Conservation (phyloP, 768 basidiomycete genomes). For the Collybiopsis luxurians region DNA sequence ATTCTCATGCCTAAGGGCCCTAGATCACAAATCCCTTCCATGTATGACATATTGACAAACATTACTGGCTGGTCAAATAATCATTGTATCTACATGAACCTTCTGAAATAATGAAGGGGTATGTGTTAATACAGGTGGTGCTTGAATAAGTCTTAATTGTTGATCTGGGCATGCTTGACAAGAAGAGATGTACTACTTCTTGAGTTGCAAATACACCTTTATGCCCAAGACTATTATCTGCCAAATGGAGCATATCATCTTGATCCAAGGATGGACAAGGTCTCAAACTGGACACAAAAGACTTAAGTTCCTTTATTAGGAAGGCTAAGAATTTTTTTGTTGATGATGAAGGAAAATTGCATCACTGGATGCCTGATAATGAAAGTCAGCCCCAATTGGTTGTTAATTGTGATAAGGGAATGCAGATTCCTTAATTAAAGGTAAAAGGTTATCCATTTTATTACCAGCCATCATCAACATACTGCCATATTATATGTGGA, state of each 20-base stretch:
- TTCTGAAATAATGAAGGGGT: constrained; percentile 22
- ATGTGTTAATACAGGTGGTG: constrained; percentile 13
- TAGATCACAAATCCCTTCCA: no score
- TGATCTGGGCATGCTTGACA: constrained; percentile 23
- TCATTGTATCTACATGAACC: constrained; percentile 21
- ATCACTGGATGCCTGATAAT: no score
- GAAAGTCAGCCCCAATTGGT: no score
- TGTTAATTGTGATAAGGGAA: no score
- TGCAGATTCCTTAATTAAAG: no score
- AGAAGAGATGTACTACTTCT: constrained; percentile 17
- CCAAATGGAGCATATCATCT: constrained; percentile 18
- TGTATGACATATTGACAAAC: no score
- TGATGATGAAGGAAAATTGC: no score
- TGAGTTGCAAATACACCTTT: constrained; percentile 19
- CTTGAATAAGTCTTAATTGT: constrained; percentile 14
- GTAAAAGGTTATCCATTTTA: no score
- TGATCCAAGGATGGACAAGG: no score
- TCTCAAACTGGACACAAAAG: no score
- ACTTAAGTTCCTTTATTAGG: constrained; percentile 17
- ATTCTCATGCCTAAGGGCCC: no score
- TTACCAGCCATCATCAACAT: constrained; percentile 38
- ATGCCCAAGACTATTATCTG: constrained; percentile 22
- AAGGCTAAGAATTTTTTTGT: no score
- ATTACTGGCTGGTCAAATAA: constrained; percentile 14
- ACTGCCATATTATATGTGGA: constrained; percentile 31